Evolutionary conservation across 164 flowering plant genomes (phyloP).

Genomic region (Malania oleifera): DNA sequence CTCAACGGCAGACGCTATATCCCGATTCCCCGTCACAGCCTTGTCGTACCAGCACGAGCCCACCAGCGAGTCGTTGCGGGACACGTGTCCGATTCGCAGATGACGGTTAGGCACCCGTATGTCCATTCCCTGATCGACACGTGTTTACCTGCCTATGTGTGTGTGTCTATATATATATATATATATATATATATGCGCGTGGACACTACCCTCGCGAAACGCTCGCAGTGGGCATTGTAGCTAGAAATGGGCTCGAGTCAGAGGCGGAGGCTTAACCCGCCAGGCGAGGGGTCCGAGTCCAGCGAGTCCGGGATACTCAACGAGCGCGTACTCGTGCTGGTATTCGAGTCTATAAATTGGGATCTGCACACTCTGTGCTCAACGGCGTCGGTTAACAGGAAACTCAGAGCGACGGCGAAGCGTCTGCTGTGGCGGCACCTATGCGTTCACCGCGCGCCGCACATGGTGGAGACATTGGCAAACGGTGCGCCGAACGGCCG

Average conservation of each 20-base stretch:
- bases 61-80: neutral
- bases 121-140: slow-evolving; percentile 9
- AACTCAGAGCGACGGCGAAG: slow-evolving; percentile 62
- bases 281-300: slow-evolving; percentile 21
- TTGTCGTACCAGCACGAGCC: slow-evolving; percentile 4
- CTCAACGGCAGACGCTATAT: slow-evolving; percentile 7
- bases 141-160: slow-evolving; percentile 1
- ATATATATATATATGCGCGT: slow-evolving; percentile 8
- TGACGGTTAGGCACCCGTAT: neutral
- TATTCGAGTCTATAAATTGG: slow-evolving; percentile 63
- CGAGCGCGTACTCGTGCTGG: slow-evolving; percentile 55
- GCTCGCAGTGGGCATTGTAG: no score
- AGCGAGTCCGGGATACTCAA: slow-evolving; percentile 45
- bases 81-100: slow-evolving; percentile 9
- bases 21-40: slow-evolving; percentile 9
- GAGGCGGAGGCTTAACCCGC: slow-evolving; percentile 18
- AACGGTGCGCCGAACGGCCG: slow-evolving; percentile 32
- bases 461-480: slow-evolving; percentile 38
- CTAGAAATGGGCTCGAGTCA: slow-evolving; percentile 24
- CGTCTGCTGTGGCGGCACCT: slow-evolving; percentile 72
- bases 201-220: neutral
- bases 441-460: slow-evolving; percentile 62
- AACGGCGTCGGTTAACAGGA: slow-evolving; percentile 57
- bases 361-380: slow-evolving; percentile 50
- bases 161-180: neutral